Percentiles rank a stretch among this genome's conserved stretches.
Conservation (phyloP, 2,329 filamentous ascomycete genomes). For the Pseudogymnoascus sp. region DNA sequence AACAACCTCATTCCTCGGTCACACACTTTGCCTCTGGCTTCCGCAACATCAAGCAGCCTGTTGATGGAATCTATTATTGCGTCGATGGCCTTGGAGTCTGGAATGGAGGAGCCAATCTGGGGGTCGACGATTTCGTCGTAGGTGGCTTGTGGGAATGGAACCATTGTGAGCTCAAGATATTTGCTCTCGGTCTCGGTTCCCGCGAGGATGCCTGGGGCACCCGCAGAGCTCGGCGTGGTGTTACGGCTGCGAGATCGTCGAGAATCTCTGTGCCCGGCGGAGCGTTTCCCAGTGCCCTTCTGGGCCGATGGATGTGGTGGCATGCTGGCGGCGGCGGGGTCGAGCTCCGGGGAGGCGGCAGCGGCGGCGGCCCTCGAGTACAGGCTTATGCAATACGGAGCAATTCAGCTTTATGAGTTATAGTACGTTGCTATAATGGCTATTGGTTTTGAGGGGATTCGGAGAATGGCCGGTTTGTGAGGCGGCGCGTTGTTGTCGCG, state of each 20-base stretch:
- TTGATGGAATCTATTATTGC: constrained; percentile 56
- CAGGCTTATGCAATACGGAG: not conserved
- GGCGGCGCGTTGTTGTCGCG: constrained; percentile 1
- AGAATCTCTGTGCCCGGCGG: constrained; percentile 44
- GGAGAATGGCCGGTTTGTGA: not conserved
- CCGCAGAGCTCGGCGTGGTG: constrained; percentile 55
- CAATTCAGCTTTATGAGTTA: not conserved
- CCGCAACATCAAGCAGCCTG: constrained; percentile 56
- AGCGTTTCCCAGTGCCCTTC: constrained; percentile 59
- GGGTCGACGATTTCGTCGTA: constrained; percentile 65
- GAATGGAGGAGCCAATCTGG: constrained; percentile 48
- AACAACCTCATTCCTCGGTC: constrained; percentile 67
- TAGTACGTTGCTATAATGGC: not conserved
- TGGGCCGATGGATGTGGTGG: constrained; percentile 49
- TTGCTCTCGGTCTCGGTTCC: constrained; percentile 48
- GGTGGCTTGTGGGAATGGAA: constrained; percentile 49
- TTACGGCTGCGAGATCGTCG: constrained; percentile 65
- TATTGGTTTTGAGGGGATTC: not conserved
- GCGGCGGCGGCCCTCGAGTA: not conserved
- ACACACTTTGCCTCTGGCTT: constrained; percentile 57
- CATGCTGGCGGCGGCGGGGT: constrained; percentile 34
- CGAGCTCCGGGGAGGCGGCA: not conserved
- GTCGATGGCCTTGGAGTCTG: constrained; percentile 55
- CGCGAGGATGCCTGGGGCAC: constrained; percentile 35
- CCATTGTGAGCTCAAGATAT: constrained; percentile 57